Base-by-base conservation (phyloP, 2,329 filamentous ascomycete genomes). In the Fusarium pininemorale region DNA sequence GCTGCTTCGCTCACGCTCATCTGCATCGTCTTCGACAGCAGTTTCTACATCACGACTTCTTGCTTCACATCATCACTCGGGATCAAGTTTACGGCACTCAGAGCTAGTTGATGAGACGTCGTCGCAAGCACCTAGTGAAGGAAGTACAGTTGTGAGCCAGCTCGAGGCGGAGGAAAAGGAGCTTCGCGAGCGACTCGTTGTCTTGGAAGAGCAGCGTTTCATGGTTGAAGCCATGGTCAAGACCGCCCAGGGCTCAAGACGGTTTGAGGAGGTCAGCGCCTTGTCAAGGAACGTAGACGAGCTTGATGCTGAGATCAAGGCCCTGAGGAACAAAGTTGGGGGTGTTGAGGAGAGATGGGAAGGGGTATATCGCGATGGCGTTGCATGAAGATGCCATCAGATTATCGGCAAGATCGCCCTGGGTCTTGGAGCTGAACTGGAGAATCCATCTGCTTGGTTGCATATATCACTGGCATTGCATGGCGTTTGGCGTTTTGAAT, bases 161-260 rank as follows among this genome's bases (percentile, higher is more conserved):
- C 83, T 97, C 9, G 95, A 97, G 81, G 90, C 89, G 0, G 94
- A 98, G 80, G 95, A 98, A 81, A 96, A 94, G 80, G 90, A 94
- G 26, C 84, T 97, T 4, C 89, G 93, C 22, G 95, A 98, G 78
- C 87, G 91, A 8, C 84, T 98, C 18, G 93, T 96, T 37, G 92
- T 98, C 12, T 87, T 98, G 2, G 94, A 98, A 81, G 95, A 98
- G 83, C 95, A 98, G 81, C 92, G 91, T 73, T 97, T 97, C 82
- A 90, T 98, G 83, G 94, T 98, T 0, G 90, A 91, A 42, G 91
- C 94, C 76, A 97, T 97, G 94, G 90, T 97, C 50, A 90, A 89
- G 13, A 90, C 92, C 69, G 94, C 95, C 1, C 92, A 92, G 54
- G 92, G 91, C 47, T 90, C 93, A 16, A 87, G 94, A 35, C 91